These are phyloP conservation scores for Aureobasidium sp. DNA, from an alignment of 2,329 filamentous ascomycete genomes.

Conservation along the genomic window DNA sequence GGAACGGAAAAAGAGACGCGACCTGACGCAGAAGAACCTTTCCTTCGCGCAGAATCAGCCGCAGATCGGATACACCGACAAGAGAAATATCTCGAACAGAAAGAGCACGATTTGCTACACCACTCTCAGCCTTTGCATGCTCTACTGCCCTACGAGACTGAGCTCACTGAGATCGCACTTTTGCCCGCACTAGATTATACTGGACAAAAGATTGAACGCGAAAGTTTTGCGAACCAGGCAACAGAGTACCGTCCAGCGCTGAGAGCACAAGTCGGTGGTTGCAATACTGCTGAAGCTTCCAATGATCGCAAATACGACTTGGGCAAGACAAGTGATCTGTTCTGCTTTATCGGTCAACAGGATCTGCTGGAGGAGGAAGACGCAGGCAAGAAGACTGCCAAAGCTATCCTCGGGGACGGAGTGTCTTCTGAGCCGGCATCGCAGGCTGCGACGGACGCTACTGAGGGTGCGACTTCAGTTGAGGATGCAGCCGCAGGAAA, in stretches of 20 bases:
- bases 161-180: constrained; percentile 39
- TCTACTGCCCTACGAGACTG: constrained; percentile 39
- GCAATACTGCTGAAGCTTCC: constrained; percentile 34
- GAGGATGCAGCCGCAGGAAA: neutral
- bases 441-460: neutral
- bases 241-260: constrained; percentile 51
- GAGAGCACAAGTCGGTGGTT: constrained; percentile 58
- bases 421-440: neutral
- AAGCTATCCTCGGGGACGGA: neutral
- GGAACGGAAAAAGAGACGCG: constrained; percentile 4
- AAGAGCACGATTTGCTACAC: constrained; percentile 44
- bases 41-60: constrained; percentile 24
- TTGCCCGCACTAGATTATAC: constrained; percentile 57
- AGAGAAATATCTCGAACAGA: constrained; percentile 15
- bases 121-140: constrained; percentile 36
- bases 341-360: constrained; percentile 44
- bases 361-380: neutral
- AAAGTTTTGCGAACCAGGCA: constrained; percentile 38
- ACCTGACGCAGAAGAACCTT: constrained; percentile 23
- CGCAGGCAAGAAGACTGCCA: neutral
- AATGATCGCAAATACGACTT: constrained; percentile 26
- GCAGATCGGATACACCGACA: constrained; percentile 25
- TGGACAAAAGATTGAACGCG: constrained; percentile 40
- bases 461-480: neutral
- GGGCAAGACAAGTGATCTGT: constrained; percentile 50